Evolutionary conservation across 441 rosid species (phyloP).

Genomic region (Gossypium lobatum): DNA sequence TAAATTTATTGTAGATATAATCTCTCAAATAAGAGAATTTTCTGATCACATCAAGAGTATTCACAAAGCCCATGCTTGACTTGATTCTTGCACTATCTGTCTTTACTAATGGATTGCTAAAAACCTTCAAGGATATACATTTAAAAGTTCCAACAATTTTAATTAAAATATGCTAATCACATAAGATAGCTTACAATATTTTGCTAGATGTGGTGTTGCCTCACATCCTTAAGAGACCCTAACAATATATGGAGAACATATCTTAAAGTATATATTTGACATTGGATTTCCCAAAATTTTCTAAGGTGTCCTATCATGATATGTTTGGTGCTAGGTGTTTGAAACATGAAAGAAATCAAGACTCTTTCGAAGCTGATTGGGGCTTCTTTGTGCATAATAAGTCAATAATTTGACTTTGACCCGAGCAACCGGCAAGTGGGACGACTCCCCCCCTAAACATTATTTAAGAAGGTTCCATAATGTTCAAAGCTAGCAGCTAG

Average conservation of each 20-base stretch:
- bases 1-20: too few species aligned
- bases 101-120: too few species aligned
- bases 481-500: background rate
- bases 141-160: too few species aligned
- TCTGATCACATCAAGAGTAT: too few species aligned
- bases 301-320: background rate
- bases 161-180: too few species aligned
- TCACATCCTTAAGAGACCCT: too few species aligned
- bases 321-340: background rate
- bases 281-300: background rate
- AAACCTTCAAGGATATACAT: too few species aligned
- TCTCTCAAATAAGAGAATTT: too few species aligned
- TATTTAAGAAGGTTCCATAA: background rate
- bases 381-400: background rate
- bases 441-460: background rate
- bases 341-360: background rate
- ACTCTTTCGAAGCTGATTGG: background rate
- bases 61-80: too few species aligned
- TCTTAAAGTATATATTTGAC: background rate
- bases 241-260: background rate
- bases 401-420: conserved; percentile 15
- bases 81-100: too few species aligned
- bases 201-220: too few species aligned
- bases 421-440: background rate
- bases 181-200: too few species aligned